Base-by-base conservation (phyloP, 371 early-diverging fungal genomes). In the Lichtheimia ornata region DNA sequence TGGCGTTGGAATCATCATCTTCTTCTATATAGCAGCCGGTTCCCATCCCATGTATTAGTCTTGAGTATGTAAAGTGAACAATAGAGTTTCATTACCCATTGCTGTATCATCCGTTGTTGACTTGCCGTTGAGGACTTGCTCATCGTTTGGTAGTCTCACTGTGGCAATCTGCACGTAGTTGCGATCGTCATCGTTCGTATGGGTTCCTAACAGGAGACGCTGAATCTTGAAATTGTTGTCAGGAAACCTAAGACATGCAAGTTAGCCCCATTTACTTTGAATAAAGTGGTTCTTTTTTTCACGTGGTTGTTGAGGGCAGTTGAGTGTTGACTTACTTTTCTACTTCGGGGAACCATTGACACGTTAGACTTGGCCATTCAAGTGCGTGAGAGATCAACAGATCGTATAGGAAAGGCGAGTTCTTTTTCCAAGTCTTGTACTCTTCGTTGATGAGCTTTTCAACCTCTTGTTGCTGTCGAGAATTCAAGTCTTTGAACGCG, bases 391-490 rank as follows among this genome's bases (percentile, higher is more conserved):
- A 97, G 28, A 99, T 87, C 25, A 99, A 89, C 58, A 97, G 84
- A 77, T 99, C 99, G 76, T 99, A 99, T 20, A 99, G 87, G 69
- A 97, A 98, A 27, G 99, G 99, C 9, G 96, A 93, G 83, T 99
- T 99, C 88, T 99, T 99, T 73, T 98, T 97, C 99, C 99, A 99
- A 66, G 96, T 86, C 76, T 94, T 95, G 81, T 98, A 98, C 71
- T 99, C 98, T 77, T 97, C 57, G 24, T 56, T 56, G 57, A 56
- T 56, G 45, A 56, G 43, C 15, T 56, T 56, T 45, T 56, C 57
- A 25, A 25, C 45, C 5, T 56, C 57, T 45, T 56, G 57, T 17
- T 56, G 57, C 22, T 45, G 42, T 56, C 42, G 40, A 45, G 57
- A 56, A 18, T 56, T 56, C 25, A 56, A 56, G 42, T 56, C 57